phyloP scores from a whole-genome alignment of 257 asterid genomes.

The Oldenlandia corymbosa region DNA sequence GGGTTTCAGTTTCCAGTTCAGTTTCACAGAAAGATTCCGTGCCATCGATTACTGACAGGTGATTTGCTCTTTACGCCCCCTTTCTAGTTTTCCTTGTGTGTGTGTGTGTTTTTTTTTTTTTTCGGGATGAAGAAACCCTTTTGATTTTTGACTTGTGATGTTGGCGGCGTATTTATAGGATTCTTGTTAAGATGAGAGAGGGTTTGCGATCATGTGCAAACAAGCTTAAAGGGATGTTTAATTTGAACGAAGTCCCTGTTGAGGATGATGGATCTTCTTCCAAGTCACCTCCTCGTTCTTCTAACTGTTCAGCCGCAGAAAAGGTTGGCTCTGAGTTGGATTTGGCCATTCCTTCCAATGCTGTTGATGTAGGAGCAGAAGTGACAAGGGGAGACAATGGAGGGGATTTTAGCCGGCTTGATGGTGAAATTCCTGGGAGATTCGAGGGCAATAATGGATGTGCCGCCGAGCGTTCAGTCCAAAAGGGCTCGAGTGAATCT shows the following conservation, averaged over 20 bases:
- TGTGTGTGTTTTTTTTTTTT: not conserved
- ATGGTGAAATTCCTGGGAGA: slow-evolving; percentile 1
- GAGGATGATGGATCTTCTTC: slow-evolving; percentile 16
- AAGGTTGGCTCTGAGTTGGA: not conserved
- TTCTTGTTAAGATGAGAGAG: slow-evolving; percentile 23
- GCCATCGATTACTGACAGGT: not conserved
- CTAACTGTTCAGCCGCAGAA: slow-evolving; percentile 7
- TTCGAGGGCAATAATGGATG: not conserved
- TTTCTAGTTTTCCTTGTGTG: too few relatives aligned
- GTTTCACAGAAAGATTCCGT: not conserved
- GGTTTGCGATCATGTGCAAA: slow-evolving; percentile 23
- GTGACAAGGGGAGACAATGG: slow-evolving; percentile 5
- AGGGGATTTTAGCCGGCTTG: slow-evolving; percentile 1
- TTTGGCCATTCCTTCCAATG: not conserved
- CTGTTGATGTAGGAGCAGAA: slow-evolving; percentile 6
- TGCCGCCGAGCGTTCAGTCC: not conserved
- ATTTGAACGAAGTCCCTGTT: slow-evolving; percentile 29
- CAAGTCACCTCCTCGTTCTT: slow-evolving; percentile 15
- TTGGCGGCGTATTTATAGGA: slow-evolving; percentile 2
- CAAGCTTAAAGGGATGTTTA: slow-evolving; percentile 20
- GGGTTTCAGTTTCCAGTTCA: not conserved
- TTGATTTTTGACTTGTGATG: slow-evolving; percentile 2
- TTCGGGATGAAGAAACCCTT: not conserved
- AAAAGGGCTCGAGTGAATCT: slow-evolving; percentile 4
- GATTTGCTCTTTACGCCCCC: not conserved